Evolutionary conservation across 305 asterid genomes (phyloP), one percentile per base, ranked within the genome.

Genomic region (Solanum hybrid): DNA sequence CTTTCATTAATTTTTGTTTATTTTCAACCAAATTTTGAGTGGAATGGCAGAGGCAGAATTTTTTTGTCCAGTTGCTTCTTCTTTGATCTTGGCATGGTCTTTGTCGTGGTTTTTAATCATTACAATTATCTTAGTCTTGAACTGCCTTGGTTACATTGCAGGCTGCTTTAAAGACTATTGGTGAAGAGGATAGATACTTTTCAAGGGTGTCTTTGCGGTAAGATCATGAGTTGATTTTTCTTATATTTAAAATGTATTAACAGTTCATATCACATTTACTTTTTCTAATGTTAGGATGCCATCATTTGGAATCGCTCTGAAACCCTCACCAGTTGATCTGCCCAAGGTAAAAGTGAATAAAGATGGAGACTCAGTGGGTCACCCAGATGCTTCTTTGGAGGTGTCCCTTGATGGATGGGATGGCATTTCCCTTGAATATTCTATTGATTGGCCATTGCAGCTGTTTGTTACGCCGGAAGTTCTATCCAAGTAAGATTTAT

Each of bases 371-470:
- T 82, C 92, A 12, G 92, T 92, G 86, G 92, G 90, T 88, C 96
- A 90, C 84, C 84, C 95, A 86, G 99, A 97, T 79, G 88, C 93
- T 92, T 91, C 95, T 88, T 89, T 90, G 81, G 96, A 94, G 95
- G 91, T 91, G 94, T 93, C 97, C 88, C 93, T 96, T 85, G 98
- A 97, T 91, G 99, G 99, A 88, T 97, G 99, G 99, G 99, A 96
- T 95, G 97, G 96, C 80, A 96, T 97, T 90, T 93, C 98, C 90
- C 98, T 98, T 90, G 98, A 97, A 92, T 98, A 98, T 92, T 92
- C 96, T 90, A 95, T 98, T 89, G 98, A 96, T 91, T 98, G 99
- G 99, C 99, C 99, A 80, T 93, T 98, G 89, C 99, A 98, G 86
- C 93, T 98, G 93, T 98, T 98, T 92, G 94, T 97, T 87, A 96